Percentiles rank a stretch among this genome's conserved stretches.
These are phyloP conservation scores for Mucor racemosus DNA, from an alignment of 371 early-diverging fungal genomes.

Conservation along the genomic window DNA sequence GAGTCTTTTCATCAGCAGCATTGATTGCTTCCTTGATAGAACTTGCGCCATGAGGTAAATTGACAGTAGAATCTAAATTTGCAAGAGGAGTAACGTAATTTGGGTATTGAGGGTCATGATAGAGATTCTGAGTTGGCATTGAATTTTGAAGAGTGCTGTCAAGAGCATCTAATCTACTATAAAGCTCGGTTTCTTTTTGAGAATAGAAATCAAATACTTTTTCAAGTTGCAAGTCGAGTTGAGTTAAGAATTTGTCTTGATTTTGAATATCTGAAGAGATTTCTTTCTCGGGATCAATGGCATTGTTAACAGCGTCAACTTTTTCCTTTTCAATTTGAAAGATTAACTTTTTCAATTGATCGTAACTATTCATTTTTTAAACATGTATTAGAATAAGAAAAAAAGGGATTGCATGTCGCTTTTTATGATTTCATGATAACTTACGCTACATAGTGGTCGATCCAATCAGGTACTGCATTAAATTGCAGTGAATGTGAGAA, in stretches of 20 bases:
- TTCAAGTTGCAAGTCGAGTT: conserved; percentile 80
- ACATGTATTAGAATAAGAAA: neutral
- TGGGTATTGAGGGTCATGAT: conserved; percentile 13
- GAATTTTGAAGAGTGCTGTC: conserved; percentile 24
- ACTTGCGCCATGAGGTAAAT: conserved; percentile 4
- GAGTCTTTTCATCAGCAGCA: neutral
- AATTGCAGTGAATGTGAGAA: conserved; percentile 88
- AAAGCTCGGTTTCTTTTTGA: conserved; percentile 80
- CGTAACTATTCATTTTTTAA: conserved; percentile 62
- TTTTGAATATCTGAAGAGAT: conserved; percentile 9
- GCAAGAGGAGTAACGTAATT: conserved; percentile 20
- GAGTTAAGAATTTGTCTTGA: conserved; percentile 60
- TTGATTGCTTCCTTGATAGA: conserved; percentile 7
- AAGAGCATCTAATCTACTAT: conserved; percentile 34
- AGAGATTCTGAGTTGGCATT: conserved; percentile 12
- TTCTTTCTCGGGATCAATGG: conserved; percentile 33
- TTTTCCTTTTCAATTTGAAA: conserved; percentile 89
- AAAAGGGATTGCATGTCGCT: neutral
- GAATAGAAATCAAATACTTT: conserved; percentile 83
- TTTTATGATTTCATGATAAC: neutral
- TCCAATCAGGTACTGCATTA: conserved; percentile 93
- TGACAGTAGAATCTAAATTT: conserved; percentile 26
- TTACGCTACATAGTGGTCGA: conserved; percentile 76
- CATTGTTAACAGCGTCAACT: conserved; percentile 52
- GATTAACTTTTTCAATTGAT: conserved; percentile 85